phyloP scores from a whole-genome alignment of 345 rosid genomes.

The Jatropha curcas region DNA sequence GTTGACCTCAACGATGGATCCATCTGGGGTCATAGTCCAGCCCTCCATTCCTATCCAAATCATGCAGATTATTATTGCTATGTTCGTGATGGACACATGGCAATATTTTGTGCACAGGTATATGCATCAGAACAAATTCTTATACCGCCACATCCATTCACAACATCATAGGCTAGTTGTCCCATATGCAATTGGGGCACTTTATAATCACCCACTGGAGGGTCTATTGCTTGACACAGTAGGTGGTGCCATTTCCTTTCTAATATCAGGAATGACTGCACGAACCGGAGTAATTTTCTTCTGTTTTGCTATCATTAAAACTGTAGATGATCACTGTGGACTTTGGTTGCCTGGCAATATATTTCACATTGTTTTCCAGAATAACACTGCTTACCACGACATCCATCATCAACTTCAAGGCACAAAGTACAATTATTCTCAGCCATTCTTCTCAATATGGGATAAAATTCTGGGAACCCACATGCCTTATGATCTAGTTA shows the following conservation, averaged over 20 bases:
- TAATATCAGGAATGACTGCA: conserved; percentile 73
- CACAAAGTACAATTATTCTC: conserved; percentile 69
- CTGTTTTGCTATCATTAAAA: conserved; percentile 62
- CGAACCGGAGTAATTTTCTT: conserved; percentile 63
- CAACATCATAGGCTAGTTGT: conserved; percentile 74
- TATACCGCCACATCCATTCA: conserved; percentile 67
- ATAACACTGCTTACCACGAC: conserved; percentile 72
- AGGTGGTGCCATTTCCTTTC: conserved; percentile 69
- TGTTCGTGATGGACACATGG: conserved; percentile 73
- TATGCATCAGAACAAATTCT: conserved; percentile 71
- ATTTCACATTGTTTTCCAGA: conserved; percentile 57
- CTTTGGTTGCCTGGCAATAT: conserved; percentile 70
- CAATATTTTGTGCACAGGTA: conserved; percentile 69
- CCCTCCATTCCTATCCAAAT: conserved; percentile 48
- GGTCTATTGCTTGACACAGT: conserved; percentile 70
- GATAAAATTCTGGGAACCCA: conserved; percentile 70
- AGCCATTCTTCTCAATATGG: conserved; percentile 79
- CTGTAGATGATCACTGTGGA: conserved; percentile 75
- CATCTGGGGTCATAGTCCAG: conserved; percentile 45
- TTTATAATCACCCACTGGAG: conserved; percentile 67
- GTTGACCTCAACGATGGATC: conserved; percentile 50
- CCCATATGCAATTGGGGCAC: conserved; percentile 72
- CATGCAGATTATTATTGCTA: conserved; percentile 52
- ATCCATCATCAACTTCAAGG: conserved; percentile 74
- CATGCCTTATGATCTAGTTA: conserved; percentile 54